A percentile compares a stretch with the other conserved stretches of the same genome.
phyloP scores from a whole-genome alignment of 192 early-diverging fungal genomes.

The Phlyctochytrium planicorne region DNA sequence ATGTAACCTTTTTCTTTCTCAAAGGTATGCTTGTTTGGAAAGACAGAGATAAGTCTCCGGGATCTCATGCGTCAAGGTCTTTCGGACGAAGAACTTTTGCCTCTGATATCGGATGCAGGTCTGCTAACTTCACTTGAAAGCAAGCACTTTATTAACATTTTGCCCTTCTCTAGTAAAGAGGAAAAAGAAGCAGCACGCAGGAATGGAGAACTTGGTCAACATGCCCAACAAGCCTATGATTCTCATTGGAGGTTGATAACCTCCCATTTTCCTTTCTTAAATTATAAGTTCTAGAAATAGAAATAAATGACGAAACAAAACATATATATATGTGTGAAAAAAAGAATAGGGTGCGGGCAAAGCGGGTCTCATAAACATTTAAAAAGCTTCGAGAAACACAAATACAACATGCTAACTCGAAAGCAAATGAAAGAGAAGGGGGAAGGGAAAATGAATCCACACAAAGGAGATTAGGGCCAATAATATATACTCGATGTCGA shows the following conservation, averaged over 20 bases:
- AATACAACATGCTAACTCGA: too few species aligned
- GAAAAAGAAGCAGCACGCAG: slow-evolving; percentile 94
- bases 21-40: slow-evolving; percentile 85
- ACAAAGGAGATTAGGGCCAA: too few species aligned
- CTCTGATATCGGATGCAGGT: slow-evolving; percentile 75
- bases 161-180: slow-evolving; percentile 49
- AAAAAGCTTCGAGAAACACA: too few species aligned
- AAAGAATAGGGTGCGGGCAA: too few species aligned
- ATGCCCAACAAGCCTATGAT: slow-evolving; percentile 95
- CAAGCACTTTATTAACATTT: background rate
- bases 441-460: too few species aligned
- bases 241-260: slow-evolving; percentile 80
- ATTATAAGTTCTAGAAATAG: background rate
- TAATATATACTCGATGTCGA: too few species aligned
- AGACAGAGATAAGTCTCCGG: slow-evolving; percentile 80
- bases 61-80: slow-evolving; percentile 71
- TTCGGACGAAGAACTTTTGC: slow-evolving; percentile 65
- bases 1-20: too few species aligned
- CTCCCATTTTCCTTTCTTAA: background rate
- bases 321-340: too few species aligned
- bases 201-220: slow-evolving; percentile 77
- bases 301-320: too few species aligned
- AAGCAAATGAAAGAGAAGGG: too few species aligned
- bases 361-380: too few species aligned
- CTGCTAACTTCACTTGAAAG: slow-evolving; percentile 2